phyloP scores from a whole-genome alignment of 1,284 basidiomycete species.

The Ceratobasidium sp. region DNA sequence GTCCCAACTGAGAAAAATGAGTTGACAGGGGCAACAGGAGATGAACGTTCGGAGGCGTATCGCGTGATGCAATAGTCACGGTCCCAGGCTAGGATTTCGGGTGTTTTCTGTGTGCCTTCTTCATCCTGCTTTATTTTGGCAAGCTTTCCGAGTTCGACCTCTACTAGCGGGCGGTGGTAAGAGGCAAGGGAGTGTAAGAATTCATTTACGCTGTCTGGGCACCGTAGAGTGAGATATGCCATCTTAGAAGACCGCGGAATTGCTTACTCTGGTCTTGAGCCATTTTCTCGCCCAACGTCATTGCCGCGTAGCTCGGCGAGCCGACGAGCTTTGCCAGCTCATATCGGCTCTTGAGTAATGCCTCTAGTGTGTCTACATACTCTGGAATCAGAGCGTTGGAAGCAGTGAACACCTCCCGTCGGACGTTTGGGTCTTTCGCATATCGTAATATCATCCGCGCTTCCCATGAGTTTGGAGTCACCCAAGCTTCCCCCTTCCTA shows the following conservation, averaged over 20 bases:
- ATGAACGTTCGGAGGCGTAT: constrained; percentile 46
- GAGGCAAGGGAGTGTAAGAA: constrained; percentile 81
- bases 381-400: constrained; percentile 70
- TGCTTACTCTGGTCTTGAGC: constrained; percentile 79
- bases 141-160: constrained; percentile 71
- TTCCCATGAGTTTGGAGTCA: constrained; percentile 81
- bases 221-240: constrained; percentile 42
- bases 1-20: constrained; percentile 67
- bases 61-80: constrained; percentile 74
- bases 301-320: constrained; percentile 78
- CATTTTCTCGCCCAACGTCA: constrained; percentile 92
- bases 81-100: constrained; percentile 87
- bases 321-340: constrained; percentile 83
- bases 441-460: constrained; percentile 91
- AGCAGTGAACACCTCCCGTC: constrained; percentile 78
- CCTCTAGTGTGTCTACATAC: constrained; percentile 75
- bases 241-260: constrained; percentile 6
- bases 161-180: constrained; percentile 76
- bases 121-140: constrained; percentile 75
- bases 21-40: constrained; percentile 51
- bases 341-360: constrained; percentile 73
- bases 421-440: constrained; percentile 79
- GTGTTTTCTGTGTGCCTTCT: constrained; percentile 60
- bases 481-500: constrained; percentile 62
- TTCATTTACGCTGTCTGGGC: constrained; percentile 75